phyloP scores from a whole-genome alignment of 495 filamentous ascomycete species.

The Penicillium coffeae region DNA sequence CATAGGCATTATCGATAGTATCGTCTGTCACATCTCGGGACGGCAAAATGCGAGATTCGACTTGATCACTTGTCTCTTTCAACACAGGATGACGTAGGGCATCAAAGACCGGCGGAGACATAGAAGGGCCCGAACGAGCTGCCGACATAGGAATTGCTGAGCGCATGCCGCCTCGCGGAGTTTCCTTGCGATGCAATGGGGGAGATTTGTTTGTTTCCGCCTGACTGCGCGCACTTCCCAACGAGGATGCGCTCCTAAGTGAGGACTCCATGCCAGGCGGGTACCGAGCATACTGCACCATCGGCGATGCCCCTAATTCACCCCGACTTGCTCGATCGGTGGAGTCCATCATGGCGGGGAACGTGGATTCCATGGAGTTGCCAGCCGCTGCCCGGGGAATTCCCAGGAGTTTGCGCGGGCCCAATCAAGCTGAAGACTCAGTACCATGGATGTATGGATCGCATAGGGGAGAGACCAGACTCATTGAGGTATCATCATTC shows the following conservation, averaged over 20 bases:
- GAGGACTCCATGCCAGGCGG: slow-evolving; percentile 37
- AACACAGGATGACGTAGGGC: slow-evolving; percentile 25
- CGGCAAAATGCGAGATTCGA: slow-evolving; percentile 53
- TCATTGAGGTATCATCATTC: slow-evolving; percentile 6
- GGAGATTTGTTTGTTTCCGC: slow-evolving; percentile 38
- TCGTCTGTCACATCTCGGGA: slow-evolving; percentile 64
- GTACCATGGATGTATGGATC: slow-evolving; percentile 8
- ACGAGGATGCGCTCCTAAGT: slow-evolving; percentile 41
- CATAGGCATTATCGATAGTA: slow-evolving; percentile 83
- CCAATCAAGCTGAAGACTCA: slow-evolving; percentile 2
- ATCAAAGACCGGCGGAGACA: slow-evolving; percentile 43
- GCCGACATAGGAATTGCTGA: slow-evolving; percentile 29
- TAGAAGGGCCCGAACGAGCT: slow-evolving; percentile 34
- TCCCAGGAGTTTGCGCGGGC: slow-evolving; percentile 5
- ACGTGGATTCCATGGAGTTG: slow-evolving; percentile 30
- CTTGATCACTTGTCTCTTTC: slow-evolving; percentile 34
- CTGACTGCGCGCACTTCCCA: slow-evolving; percentile 40
- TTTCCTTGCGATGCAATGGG: slow-evolving; percentile 39
- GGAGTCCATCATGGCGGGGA: slow-evolving; percentile 30
- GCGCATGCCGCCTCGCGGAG: slow-evolving; percentile 40
- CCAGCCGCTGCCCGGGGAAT: no score
- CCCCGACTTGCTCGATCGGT: slow-evolving; percentile 25
- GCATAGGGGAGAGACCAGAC: no score
- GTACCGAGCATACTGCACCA: slow-evolving; percentile 45
- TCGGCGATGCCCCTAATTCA: slow-evolving; percentile 29